phyloP scores from a whole-genome alignment of 2,329 filamentous ascomycete genomes.

The Aspergillus calidoustus region DNA sequence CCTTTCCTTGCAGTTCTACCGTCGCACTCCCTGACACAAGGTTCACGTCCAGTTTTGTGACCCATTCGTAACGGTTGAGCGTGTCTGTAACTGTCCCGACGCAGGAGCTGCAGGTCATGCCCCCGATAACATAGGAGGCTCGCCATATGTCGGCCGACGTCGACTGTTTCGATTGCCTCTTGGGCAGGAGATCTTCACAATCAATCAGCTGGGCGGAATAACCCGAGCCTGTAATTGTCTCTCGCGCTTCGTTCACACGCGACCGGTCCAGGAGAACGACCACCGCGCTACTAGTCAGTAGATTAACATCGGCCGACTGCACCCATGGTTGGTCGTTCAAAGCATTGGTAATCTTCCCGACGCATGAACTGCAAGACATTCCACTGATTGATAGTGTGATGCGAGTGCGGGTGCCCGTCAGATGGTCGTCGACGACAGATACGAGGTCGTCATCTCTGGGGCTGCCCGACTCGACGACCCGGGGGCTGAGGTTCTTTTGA shows the following conservation, averaged over 20 bases:
- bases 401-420: background rate
- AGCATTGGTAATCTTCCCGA: slow-evolving; percentile 14
- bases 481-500: slow-evolving; percentile 1
- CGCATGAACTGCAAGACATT: slow-evolving; percentile 17
- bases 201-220: slow-evolving; percentile 7
- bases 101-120: too few relatives aligned
- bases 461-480: background rate
- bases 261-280: slow-evolving; percentile 15
- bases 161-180: background rate
- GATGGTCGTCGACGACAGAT: slow-evolving; percentile 6
- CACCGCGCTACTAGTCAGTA: slow-evolving; percentile 19
- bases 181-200: background rate
- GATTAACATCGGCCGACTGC: slow-evolving; percentile 15
- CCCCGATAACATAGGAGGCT: background rate
- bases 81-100: too few relatives aligned
- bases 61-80: too few relatives aligned
- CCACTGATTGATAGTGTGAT: too few relatives aligned
- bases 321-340: slow-evolving; percentile 15
- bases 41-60: too few relatives aligned
- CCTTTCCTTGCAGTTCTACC: too few relatives aligned
- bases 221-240: slow-evolving; percentile 13
- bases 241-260: slow-evolving; percentile 17
- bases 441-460: background rate
- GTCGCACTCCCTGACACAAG: too few relatives aligned
- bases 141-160: background rate